phyloP scores from a whole-genome alignment of 202 grass and related monocot genomes.

The Thinopyrum obtusiflorum region DNA sequence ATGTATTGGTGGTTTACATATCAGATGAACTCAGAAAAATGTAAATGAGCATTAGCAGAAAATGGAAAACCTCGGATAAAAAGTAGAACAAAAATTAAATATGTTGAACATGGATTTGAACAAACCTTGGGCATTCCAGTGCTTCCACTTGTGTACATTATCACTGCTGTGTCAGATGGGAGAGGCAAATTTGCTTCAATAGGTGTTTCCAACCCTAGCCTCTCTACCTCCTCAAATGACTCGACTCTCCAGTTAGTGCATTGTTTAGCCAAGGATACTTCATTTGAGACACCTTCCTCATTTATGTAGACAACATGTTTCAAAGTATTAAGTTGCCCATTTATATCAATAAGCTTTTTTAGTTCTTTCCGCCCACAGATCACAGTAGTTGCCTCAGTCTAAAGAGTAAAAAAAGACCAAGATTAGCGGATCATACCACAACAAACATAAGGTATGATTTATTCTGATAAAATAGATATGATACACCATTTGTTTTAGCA shows the following conservation, averaged over 20 bases:
- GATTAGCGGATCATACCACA: background rate
- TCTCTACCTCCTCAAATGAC: constrained; percentile 83
- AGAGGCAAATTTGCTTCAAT: constrained; percentile 59
- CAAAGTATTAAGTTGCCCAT: constrained; percentile 73
- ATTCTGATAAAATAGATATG: background rate
- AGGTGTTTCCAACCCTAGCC: constrained; percentile 60
- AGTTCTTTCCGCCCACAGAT: constrained; percentile 84
- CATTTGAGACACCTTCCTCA: constrained; percentile 70
- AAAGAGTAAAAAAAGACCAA: constrained; percentile 38
- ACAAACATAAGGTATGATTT: background rate
- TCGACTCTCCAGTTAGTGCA: constrained; percentile 61
- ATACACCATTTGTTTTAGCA: background rate
- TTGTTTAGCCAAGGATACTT: constrained; percentile 69
- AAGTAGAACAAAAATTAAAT: background rate
- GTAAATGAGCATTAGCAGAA: background rate
- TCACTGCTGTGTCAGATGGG: constrained; percentile 72
- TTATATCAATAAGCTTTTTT: constrained; percentile 90
- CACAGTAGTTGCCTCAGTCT: constrained; percentile 88
- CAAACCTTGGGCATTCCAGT: constrained; percentile 98
- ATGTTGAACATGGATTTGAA: constrained; percentile 22
- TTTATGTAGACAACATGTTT: constrained; percentile 83
- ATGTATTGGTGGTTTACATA: constrained; percentile 8
- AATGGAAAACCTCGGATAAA: background rate
- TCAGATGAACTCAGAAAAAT: constrained; percentile 17
- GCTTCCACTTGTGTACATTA: constrained; percentile 99